A percentile compares a stretch with the other conserved stretches of the same genome.
Evolutionary conservation across 2,329 filamentous ascomycete species (phyloP).

Genomic region (Fusarium sp.): DNA sequence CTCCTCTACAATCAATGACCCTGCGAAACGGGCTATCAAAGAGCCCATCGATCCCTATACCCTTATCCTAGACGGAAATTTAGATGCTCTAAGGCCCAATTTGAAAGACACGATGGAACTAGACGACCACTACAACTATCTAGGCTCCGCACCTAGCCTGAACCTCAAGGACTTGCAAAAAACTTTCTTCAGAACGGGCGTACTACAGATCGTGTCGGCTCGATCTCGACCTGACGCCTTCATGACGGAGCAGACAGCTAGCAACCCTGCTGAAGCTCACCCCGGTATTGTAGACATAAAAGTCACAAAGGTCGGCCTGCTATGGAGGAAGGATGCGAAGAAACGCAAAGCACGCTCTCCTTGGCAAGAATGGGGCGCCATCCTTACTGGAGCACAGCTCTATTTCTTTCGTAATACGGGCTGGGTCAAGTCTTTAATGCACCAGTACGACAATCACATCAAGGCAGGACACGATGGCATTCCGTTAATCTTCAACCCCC

Average conservation of each 20-base stretch:
- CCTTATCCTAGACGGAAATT: slow-evolving; percentile 89
- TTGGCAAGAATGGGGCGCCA: slow-evolving; percentile 99
- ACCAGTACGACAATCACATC: slow-evolving; percentile 87
- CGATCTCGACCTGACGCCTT: slow-evolving; percentile 95
- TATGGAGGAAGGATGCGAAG: slow-evolving; percentile 95
- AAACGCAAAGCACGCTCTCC: slow-evolving; percentile 95
- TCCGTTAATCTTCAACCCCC: slow-evolving; percentile 91
- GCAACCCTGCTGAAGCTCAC: slow-evolving; percentile 88
- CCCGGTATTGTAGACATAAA: slow-evolving; percentile 97
- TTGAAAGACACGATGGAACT: slow-evolving; percentile 93
- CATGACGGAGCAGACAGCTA: slow-evolving; percentile 87
- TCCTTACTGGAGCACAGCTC: slow-evolving; percentile 95
- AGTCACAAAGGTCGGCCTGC: slow-evolving; percentile 92
- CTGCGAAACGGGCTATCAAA: slow-evolving; percentile 74
- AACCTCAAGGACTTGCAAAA: slow-evolving; percentile 88
- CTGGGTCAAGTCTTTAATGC: slow-evolving; percentile 93
- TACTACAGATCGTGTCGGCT: slow-evolving; percentile 95
- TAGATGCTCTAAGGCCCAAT: slow-evolving; percentile 86
- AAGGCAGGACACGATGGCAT: slow-evolving; percentile 82
- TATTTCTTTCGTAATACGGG: slow-evolving; percentile 96
- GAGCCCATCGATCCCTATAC: slow-evolving; percentile 97
- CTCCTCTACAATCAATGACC: slow-evolving; percentile 68
- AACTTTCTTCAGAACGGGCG: slow-evolving; percentile 91
- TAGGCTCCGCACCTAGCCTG: slow-evolving; percentile 81
- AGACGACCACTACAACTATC: slow-evolving; percentile 92